phyloP scores from a whole-genome alignment of 208 protist genomes.

The Leishmania arabica region DNA sequence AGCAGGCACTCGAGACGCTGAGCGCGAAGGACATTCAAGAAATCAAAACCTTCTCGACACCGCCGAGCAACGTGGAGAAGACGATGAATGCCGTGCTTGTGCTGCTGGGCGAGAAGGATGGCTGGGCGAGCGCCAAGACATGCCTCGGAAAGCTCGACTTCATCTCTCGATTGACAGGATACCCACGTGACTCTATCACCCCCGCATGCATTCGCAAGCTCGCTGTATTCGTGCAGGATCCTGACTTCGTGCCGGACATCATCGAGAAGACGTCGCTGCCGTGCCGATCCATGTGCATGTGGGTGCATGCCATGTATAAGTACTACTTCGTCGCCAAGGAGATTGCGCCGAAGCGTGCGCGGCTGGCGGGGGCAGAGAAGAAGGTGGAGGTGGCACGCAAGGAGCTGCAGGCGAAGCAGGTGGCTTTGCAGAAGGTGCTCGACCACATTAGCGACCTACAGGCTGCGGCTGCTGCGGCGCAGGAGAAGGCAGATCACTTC shows the following conservation, averaged over 20 bases:
- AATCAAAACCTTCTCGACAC: constrained; percentile 93
- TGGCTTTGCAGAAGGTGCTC: constrained; percentile 73
- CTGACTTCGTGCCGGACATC: constrained; percentile 90
- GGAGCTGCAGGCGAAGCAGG: constrained; percentile 70
- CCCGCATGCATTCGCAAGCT: constrained; percentile 85
- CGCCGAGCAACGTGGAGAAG: constrained; percentile 89
- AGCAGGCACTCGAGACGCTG: constrained; percentile 91
- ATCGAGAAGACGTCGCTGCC: constrained; percentile 94
- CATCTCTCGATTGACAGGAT: constrained; percentile 81
- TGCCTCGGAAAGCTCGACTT: constrained; percentile 92
- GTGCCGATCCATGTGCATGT: constrained; percentile 95
- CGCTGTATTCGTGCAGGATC: constrained; percentile 90
- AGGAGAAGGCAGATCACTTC: constrained; percentile 82
- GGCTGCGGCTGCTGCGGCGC: constrained; percentile 66
- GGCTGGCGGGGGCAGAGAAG: constrained; percentile 72
- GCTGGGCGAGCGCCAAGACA: constrained; percentile 91
- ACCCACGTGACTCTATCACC: constrained; percentile 91
- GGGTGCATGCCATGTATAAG: constrained; percentile 94
- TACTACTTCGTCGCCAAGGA: constrained; percentile 94
- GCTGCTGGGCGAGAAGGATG: constrained; percentile 91
- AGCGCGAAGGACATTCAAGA: constrained; percentile 93
- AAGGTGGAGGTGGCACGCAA: constrained; percentile 73
- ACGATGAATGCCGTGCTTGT: constrained; percentile 95
- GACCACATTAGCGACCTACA: constrained; percentile 75
- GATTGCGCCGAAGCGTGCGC: constrained; percentile 87